Base-by-base conservation (phyloP, 768 basidiomycete genomes). In the Calvatia gigantea region DNA sequence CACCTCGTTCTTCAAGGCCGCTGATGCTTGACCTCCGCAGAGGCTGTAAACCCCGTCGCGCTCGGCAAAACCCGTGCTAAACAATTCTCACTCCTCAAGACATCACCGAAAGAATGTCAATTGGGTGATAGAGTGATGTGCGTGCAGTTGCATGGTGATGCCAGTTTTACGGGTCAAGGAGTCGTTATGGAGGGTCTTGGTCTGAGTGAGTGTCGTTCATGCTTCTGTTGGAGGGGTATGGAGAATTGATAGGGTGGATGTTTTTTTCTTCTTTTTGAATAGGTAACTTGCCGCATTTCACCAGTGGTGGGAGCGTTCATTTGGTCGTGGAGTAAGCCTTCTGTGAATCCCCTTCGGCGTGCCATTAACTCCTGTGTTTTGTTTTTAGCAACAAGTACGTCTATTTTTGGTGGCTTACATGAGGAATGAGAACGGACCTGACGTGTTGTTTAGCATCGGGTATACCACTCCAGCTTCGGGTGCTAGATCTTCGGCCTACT, bases 281-380 rank as follows among this genome's bases (percentile, higher is more conserved):
- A 91, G 89, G 89, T 62, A 89, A 92, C 63, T 73, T 97, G 28
- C 94, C 94, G 1, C 94, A 95, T 69, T 96, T 85, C 63, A 94
- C 91, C 0, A 91, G 87, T 58, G 94, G 94, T 1, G 94, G 94
- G 31, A 92, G 87, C 44, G 82, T 95, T 2, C 92, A 95, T 70
- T 70, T 97, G 45, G 92, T 97, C 8, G 92, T 95, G 21, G 93
- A 95, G 90, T 92, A 67, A 64, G 87, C 76, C 15, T 14, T 23
- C 57, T 32, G 38, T 6, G 0, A 29, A 9, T 12, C 12, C 5
- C 42, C 33, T 21, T 39, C 6, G 1, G 2, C 28, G 12, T 35
- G 15, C 4, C 14, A 23, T 7, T 28, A n/a, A 41, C 14, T 12
- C n/a, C 58, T 32, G 14, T 50, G n/a, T 33, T 12, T 32, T 31